Percentiles rank a stretch among this genome's conserved stretches.
Conservation (phyloP, 805 yeast species). For the Metschnikowia similis region DNA sequence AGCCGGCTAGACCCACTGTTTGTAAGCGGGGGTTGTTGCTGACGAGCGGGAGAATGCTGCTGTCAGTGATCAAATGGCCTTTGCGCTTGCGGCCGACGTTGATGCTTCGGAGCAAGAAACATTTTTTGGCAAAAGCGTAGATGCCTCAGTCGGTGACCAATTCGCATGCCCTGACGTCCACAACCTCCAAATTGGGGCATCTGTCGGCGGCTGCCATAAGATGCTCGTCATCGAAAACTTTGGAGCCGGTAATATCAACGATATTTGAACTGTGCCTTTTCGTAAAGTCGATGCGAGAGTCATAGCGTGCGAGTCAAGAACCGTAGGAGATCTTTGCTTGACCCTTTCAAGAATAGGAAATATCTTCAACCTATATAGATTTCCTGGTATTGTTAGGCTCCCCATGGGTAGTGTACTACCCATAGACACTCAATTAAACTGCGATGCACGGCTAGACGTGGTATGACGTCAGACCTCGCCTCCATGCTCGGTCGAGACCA, state of each 20-base stretch:
- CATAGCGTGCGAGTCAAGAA: too few species aligned
- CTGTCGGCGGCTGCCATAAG: slow-evolving; percentile 47
- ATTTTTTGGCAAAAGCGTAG: slow-evolving; percentile 57
- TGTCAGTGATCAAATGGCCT: slow-evolving; percentile 67
- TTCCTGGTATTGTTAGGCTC: too few species aligned
- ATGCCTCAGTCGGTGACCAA: slow-evolving; percentile 71
- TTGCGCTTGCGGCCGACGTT: slow-evolving; percentile 77
- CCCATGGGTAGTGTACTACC: too few species aligned
- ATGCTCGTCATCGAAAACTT: slow-evolving; percentile 55
- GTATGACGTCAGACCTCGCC: too few species aligned
- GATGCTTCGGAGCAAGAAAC: slow-evolving; percentile 53
- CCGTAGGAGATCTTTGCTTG: too few species aligned
- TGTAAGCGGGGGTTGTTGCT: slow-evolving; percentile 48
- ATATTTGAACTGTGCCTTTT: too few species aligned
- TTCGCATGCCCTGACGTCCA: slow-evolving; percentile 85
- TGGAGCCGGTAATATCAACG: slow-evolving; percentile 76
- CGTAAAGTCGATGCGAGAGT: too few species aligned
- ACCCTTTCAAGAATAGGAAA: too few species aligned
- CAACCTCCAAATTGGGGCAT: slow-evolving; percentile 55
- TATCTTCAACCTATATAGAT: too few species aligned
- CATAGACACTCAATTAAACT: too few species aligned
- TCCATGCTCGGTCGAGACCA: too few species aligned
- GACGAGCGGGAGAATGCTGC: slow-evolving; percentile 56
- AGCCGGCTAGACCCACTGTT: slow-evolving; percentile 85
- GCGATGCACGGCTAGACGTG: too few species aligned